A percentile compares a stretch with the other conserved stretches of the same genome.
These are phyloP conservation scores for Vitis hybrid DNA, from an alignment of 177 flowering plant species.

Conservation along the genomic window DNA sequence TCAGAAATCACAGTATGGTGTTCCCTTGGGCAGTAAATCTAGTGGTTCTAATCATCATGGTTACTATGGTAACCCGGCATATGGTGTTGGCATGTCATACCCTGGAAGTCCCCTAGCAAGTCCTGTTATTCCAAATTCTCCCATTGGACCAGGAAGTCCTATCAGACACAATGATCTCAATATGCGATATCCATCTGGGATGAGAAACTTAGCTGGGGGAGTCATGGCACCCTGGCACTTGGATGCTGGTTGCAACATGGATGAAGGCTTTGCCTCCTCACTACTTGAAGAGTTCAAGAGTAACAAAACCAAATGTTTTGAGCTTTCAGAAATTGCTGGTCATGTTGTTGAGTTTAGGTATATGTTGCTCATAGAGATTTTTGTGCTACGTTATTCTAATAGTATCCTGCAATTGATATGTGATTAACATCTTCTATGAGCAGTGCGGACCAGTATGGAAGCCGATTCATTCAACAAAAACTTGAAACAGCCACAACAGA, in stretches of 20 bases:
- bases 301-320: slow-evolving; percentile 75
- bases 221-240: slow-evolving; percentile 72
- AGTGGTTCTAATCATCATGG: slow-evolving; percentile 54
- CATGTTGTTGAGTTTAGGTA: slow-evolving; percentile 97
- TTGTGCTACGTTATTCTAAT: not conserved
- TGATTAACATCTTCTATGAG: slow-evolving; percentile 12
- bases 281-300: slow-evolving; percentile 83
- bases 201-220: slow-evolving; percentile 63
- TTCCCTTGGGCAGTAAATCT: slow-evolving; percentile 50
- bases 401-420: not conserved
- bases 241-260: slow-evolving; percentile 41
- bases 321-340: slow-evolving; percentile 86
- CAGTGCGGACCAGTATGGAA: slow-evolving; percentile 95
- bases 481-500: slow-evolving; percentile 85
- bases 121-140: slow-evolving; percentile 61
- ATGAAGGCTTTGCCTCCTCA: slow-evolving; percentile 61
- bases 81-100: slow-evolving; percentile 66
- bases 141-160: slow-evolving; percentile 69
- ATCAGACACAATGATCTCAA: slow-evolving; percentile 60
- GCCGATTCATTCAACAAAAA: slow-evolving; percentile 91
- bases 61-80: slow-evolving; percentile 64
- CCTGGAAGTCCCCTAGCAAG: slow-evolving; percentile 69
- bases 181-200: slow-evolving; percentile 53
- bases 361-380: not conserved
- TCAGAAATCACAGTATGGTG: slow-evolving; percentile 68